Conservation (phyloP, 768 basidiomycete genomes). For the Tylopilus plumbeoviolaceoides region DNA sequence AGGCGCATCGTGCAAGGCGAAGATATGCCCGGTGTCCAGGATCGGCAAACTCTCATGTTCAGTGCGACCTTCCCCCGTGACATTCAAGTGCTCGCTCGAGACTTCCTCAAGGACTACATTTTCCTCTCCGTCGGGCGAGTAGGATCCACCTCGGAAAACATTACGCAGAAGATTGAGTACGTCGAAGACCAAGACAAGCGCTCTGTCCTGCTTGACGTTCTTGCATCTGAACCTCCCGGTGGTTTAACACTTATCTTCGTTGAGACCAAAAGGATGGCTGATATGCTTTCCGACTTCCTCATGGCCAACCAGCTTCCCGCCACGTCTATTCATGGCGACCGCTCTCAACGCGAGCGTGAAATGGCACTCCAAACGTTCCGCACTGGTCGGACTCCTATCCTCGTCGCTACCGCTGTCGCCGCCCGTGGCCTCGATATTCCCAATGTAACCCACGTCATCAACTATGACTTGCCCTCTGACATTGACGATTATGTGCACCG, state of each 20-base stretch:
- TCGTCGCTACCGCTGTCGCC: constrained; percentile 98
- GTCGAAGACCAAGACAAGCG: constrained; percentile 98
- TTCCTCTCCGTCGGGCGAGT: constrained; percentile 99
- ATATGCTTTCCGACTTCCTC: constrained; percentile 96
- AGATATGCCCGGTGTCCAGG: constrained; percentile 92
- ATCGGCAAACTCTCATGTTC: constrained; percentile 99
- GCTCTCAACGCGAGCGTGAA: constrained; percentile 97
- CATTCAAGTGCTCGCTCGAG: constrained; percentile 93
- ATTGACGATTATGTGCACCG: constrained; percentile 99
- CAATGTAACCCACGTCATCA: constrained; percentile 97
- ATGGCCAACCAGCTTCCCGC: constrained; percentile 78
- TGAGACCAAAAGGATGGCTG: constrained; percentile 99
- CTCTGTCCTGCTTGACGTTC: constrained; percentile 91
- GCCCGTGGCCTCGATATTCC: constrained; percentile 99
- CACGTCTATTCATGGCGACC: constrained; percentile 97
- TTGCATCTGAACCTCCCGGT: constrained; percentile 64
- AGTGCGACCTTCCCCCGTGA: constrained; percentile 99
- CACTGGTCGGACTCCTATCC: constrained; percentile 88
- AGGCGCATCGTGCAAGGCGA: constrained; percentile 96
- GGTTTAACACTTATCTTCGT: constrained; percentile 96
- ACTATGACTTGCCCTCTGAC: constrained; percentile 96
- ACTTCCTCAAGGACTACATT: constrained; percentile 97
- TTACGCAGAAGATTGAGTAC: constrained; percentile 98
- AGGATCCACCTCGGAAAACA: constrained; percentile 98
- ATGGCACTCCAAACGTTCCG: constrained; percentile 93